phyloP scores from a whole-genome alignment of 805 yeast genomes.

The Wickerhamiella dianesei region DNA sequence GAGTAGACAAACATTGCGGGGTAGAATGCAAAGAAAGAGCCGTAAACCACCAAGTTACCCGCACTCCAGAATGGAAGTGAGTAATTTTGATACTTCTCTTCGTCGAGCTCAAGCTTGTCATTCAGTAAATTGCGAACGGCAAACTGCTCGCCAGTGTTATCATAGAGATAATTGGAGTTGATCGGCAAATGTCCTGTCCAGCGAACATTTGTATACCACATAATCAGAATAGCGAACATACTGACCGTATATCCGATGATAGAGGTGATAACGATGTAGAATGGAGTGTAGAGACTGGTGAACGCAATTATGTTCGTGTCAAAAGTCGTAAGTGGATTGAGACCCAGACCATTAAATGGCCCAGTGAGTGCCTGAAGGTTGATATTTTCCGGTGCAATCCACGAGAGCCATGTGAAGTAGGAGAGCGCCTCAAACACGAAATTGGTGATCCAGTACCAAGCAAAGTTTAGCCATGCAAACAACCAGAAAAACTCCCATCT shows the following conservation, averaged over 20 bases:
- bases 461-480: slow-evolving; percentile 33
- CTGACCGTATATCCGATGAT: slow-evolving; percentile 28
- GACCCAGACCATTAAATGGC: slow-evolving; percentile 33
- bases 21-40: slow-evolving; percentile 40
- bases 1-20: slow-evolving; percentile 42
- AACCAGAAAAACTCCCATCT: slow-evolving; percentile 36
- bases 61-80: slow-evolving; percentile 56
- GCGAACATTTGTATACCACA: slow-evolving; percentile 34
- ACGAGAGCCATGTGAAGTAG: slow-evolving; percentile 47
- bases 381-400: slow-evolving; percentile 41
- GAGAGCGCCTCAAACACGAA: slow-evolving; percentile 48
- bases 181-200: slow-evolving; percentile 42
- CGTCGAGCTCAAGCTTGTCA: slow-evolving; percentile 33
- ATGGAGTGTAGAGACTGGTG: slow-evolving; percentile 32
- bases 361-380: slow-evolving; percentile 39
- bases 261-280: slow-evolving; percentile 26
- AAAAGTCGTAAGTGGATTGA: slow-evolving; percentile 40
- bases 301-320: slow-evolving; percentile 31
- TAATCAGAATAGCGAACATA: slow-evolving; percentile 20
- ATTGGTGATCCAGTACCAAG: slow-evolving; percentile 57
- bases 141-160: slow-evolving; percentile 38
- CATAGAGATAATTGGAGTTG: slow-evolving; percentile 32
- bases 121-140: slow-evolving; percentile 34
- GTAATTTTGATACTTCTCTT: slow-evolving; percentile 33
- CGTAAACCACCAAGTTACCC: slow-evolving; percentile 44